phyloP scores from a whole-genome alignment of 306 rosid species.

The Ammopiptanthus mongolicus region DNA sequence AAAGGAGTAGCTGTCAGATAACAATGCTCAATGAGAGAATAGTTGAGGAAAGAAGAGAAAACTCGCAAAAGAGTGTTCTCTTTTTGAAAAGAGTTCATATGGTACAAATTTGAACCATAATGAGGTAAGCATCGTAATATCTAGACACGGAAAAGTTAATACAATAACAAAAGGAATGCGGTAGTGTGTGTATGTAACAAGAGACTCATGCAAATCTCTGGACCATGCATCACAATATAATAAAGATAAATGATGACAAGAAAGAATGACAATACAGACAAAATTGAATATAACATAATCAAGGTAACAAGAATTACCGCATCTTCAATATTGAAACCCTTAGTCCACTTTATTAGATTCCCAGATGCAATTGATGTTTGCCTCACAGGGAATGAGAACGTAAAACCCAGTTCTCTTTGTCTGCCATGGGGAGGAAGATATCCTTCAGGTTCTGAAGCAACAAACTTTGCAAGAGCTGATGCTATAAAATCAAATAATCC shows the following conservation, averaged over 20 bases:
- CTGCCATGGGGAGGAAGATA: conserved; percentile 66
- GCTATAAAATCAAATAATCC: conserved; percentile 88
- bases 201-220: background rate
- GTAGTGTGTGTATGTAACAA: background rate
- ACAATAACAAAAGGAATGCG: background rate
- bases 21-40: background rate
- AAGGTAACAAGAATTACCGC: conserved; percentile 40
- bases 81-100: background rate
- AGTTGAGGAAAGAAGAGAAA: background rate
- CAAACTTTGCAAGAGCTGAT: conserved; percentile 66
- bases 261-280: background rate
- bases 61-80: background rate
- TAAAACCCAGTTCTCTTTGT: conserved; percentile 92
- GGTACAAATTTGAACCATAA: background rate
- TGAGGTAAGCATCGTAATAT: background rate
- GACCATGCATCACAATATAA: conserved; percentile 5
- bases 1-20: conserved; percentile 1
- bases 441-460: conserved; percentile 69
- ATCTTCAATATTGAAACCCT: conserved; percentile 81
- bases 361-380: conserved; percentile 84
- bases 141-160: background rate
- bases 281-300: conserved; percentile 14
- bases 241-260: conserved; percentile 9
- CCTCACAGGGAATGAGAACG: conserved; percentile 89
- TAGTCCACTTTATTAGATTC: conserved; percentile 86